Conservation (phyloP, 495 filamentous ascomycete genomes). For the Neurospora sp. region DNA sequence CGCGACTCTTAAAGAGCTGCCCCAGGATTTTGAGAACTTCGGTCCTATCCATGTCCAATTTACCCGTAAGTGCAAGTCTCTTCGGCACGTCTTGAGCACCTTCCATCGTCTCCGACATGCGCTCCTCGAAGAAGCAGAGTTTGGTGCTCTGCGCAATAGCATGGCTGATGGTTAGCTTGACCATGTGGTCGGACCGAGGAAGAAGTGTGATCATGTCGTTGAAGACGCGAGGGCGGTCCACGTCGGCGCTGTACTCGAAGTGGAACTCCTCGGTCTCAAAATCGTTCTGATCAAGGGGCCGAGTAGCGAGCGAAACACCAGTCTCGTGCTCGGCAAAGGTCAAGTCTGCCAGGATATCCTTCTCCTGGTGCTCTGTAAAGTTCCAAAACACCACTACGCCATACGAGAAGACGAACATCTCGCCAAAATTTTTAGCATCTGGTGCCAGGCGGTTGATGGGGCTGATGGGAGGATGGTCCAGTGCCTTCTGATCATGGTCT, state of each 20-base stretch:
- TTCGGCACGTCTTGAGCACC: slow-evolving; percentile 88
- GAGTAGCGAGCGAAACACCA: slow-evolving; percentile 52
- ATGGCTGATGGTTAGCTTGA: slow-evolving; percentile 93
- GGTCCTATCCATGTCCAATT: slow-evolving; percentile 82
- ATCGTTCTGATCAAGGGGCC: slow-evolving; percentile 69
- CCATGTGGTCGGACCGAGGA: slow-evolving; percentile 89
- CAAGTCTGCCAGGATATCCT: slow-evolving; percentile 89
- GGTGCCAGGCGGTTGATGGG: slow-evolving; percentile 46
- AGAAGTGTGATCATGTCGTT: slow-evolving; percentile 99
- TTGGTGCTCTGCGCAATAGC: slow-evolving; percentile 97
- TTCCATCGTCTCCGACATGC: slow-evolving; percentile 88
- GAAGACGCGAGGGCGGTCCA: slow-evolving; percentile 80
- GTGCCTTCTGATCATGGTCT: slow-evolving; percentile 11
- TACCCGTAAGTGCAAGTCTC: slow-evolving; percentile 75
- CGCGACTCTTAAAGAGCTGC: slow-evolving; percentile 79
- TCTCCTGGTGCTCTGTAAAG: slow-evolving; percentile 89
- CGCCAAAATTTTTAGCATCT: slow-evolving; percentile 65
- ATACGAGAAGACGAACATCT: slow-evolving; percentile 98
- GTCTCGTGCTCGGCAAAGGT: slow-evolving; percentile 67
- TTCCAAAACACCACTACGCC: slow-evolving; percentile 99
- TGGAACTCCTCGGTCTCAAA: slow-evolving; percentile 99
- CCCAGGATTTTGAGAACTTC: slow-evolving; percentile 91
- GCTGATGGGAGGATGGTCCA: slow-evolving; percentile 21
- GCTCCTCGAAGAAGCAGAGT: slow-evolving; percentile 91
- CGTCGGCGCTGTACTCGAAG: slow-evolving; percentile 85